Evolutionary conservation across 495 filamentous ascomycete genomes (phyloP).

Genomic region (Neurospora sp.): DNA sequence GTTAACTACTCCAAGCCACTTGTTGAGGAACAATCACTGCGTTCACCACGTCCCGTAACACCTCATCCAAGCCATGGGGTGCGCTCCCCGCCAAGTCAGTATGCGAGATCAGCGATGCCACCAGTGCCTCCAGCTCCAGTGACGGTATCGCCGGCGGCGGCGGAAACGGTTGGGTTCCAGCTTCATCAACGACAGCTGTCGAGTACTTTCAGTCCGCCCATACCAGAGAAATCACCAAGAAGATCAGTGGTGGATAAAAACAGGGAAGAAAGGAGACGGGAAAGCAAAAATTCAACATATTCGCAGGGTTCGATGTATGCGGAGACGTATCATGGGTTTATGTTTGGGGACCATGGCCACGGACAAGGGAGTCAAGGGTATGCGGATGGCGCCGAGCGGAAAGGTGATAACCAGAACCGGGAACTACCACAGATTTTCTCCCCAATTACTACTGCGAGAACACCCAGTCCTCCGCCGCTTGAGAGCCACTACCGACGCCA

Average conservation of each 20-base stretch:
- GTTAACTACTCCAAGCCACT: background rate
- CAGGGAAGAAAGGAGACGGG: background rate
- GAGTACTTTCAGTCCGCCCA: too few species aligned
- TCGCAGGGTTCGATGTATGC: background rate
- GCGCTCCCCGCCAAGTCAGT: background rate
- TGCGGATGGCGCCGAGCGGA: rapidly evolving
- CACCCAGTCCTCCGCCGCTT: background rate
- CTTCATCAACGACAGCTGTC: too few species aligned
- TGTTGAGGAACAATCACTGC: background rate
- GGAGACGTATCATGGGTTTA: background rate
- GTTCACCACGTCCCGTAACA: background rate
- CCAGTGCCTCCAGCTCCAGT: background rate
- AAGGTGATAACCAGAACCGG: background rate
- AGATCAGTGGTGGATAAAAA: background rate
- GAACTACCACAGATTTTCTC: background rate
- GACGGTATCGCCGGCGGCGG: too few species aligned
- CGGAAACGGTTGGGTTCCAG: too few species aligned
- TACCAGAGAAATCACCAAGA: background rate
- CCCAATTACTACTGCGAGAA: background rate
- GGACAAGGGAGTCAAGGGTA: background rate
- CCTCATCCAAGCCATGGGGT: background rate
- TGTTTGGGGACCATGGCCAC: background rate
- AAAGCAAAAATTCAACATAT: background rate
- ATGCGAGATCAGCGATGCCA: background rate
- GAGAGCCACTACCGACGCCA: background rate